Evolutionary conservation across 768 basidiomycete genomes (phyloP), one percentile per base, ranked within the genome.

Genomic region (Hypholoma fasciculare): DNA sequence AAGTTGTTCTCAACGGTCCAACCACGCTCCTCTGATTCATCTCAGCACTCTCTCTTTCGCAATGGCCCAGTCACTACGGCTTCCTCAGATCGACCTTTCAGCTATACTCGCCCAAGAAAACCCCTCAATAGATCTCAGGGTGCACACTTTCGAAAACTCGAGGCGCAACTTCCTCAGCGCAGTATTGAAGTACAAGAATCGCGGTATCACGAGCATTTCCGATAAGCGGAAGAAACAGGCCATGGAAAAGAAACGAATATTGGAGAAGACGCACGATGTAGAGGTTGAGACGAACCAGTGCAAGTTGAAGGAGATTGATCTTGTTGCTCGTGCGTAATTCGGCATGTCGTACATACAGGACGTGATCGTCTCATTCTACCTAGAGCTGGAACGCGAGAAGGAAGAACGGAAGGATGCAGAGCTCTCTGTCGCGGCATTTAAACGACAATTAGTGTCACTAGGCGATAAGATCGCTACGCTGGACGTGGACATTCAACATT

Each of bases 261-360:
- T 73, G 7, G 93, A 94, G 49, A 85, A 83, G 67, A 82, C 74
- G 8, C 79, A 85, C 44, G 77, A 82, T 7, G 77, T 85, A 0
- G 89, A 94, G 68, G 65, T 76, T 0, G 88, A 93, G 71, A 94
- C 83, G 1, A 86, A 84, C 54, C 77, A 86, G 44, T 93, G 90
- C 73, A 90, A 93, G 63, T 68, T 90, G 52, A 82, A 78, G 65
- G 94, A 95, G 72, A 87, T 92, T 30, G 87, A 91, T 52, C 79
- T 96, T 55, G 79, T 92, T 2, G 82, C 84, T 56, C 83, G 93
- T 94, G 69, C n/a, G 83, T 75, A 3, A 46, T 19, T 36, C 55
- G 17, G 20, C 26, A 26, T 4, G 17, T 23, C 9, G 16, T 38
- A 13, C 13, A 4, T 38, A 13, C 13, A 4, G n/a, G 19, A 1